Conservation (phyloP, 2,329 filamentous ascomycete species). For the Fusarium nygamai region DNA sequence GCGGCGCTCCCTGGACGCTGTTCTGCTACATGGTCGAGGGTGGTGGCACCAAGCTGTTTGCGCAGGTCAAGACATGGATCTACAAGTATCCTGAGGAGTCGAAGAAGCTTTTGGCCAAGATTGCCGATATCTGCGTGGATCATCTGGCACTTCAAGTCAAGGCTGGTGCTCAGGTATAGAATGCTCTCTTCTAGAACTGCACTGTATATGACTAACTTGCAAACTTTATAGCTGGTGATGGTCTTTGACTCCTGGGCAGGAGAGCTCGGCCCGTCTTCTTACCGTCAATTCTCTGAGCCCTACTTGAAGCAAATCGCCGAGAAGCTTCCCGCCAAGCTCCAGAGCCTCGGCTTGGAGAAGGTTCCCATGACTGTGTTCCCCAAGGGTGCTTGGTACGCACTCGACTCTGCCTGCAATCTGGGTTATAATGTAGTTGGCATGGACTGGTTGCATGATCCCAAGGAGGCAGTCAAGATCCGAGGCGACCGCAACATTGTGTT, state of each 20-base stretch:
- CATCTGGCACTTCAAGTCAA: slow-evolving; percentile 92
- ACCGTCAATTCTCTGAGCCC: slow-evolving; percentile 86
- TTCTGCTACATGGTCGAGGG: slow-evolving; percentile 99
- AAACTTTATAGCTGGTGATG: slow-evolving; percentile 75
- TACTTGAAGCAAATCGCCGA: slow-evolving; percentile 86
- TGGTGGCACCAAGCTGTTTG: slow-evolving; percentile 93
- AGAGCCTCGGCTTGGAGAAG: slow-evolving; percentile 76
- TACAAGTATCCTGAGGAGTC: slow-evolving; percentile 86
- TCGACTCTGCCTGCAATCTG: slow-evolving; percentile 86
- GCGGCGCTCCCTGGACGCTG: slow-evolving; percentile 95
- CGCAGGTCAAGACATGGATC: slow-evolving; percentile 95
- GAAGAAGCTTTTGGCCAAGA: slow-evolving; percentile 86
- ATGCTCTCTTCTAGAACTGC: neutral
- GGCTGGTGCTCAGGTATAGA: slow-evolving; percentile 83
- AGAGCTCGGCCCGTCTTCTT: slow-evolving; percentile 85
- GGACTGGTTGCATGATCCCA: slow-evolving; percentile 93
- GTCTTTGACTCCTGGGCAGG: slow-evolving; percentile 99
- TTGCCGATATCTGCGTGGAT: slow-evolving; percentile 93
- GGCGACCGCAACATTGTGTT: slow-evolving; percentile 78
- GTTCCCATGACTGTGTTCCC: slow-evolving; percentile 99
- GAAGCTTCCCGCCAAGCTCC: slow-evolving; percentile 78
- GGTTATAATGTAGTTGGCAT: slow-evolving; percentile 95
- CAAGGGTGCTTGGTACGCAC: slow-evolving; percentile 95
- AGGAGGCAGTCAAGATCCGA: slow-evolving; percentile 82
- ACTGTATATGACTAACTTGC: neutral